Evolutionary conservation across 139 green algal genomes (phyloP).

Genomic region (Picochlorum sp.): DNA sequence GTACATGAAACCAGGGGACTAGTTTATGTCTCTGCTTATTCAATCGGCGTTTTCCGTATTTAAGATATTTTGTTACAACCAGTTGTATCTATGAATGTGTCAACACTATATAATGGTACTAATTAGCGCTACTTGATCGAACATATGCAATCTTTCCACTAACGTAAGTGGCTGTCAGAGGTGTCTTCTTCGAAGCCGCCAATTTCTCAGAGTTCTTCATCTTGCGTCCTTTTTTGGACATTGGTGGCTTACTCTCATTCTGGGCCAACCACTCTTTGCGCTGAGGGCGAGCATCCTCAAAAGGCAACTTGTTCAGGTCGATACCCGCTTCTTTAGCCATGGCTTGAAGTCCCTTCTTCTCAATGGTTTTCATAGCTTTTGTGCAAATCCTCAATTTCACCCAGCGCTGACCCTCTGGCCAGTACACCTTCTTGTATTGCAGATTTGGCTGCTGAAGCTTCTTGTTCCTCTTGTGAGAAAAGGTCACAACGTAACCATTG

Average conservation of each 20-base stretch:
- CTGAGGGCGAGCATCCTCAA: constrained; percentile 42
- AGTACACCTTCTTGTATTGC: constrained; percentile 57
- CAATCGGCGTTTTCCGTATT: neutral
- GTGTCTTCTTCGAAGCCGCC: constrained; percentile 55
- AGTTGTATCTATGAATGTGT: too few relatives aligned
- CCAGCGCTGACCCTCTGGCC: constrained; percentile 51
- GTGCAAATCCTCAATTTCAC: constrained; percentile 69
- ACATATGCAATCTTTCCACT: constrained; percentile 25
- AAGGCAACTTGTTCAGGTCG: constrained; percentile 80
- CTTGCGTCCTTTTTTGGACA: constrained; percentile 34
- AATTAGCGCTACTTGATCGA: constrained; percentile 1
- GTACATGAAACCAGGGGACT: constrained; percentile 16
- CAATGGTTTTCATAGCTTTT: constrained; percentile 63
- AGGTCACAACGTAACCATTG: constrained; percentile 93
- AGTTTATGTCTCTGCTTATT: neutral
- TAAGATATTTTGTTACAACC: too few relatives aligned
- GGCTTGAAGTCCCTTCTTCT: constrained; percentile 80
- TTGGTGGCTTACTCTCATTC: constrained; percentile 14
- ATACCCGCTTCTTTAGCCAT: constrained; percentile 86
- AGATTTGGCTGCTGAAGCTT: constrained; percentile 94
- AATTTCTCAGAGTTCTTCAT: constrained; percentile 90
- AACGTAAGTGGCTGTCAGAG: constrained; percentile 35
- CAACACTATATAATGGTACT: too few relatives aligned
- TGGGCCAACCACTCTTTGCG: constrained; percentile 37
- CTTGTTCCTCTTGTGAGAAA: constrained; percentile 96